These are phyloP conservation scores for Lepidium didymum DNA, from an alignment of 345 rosid genomes.

Conservation along the genomic window DNA sequence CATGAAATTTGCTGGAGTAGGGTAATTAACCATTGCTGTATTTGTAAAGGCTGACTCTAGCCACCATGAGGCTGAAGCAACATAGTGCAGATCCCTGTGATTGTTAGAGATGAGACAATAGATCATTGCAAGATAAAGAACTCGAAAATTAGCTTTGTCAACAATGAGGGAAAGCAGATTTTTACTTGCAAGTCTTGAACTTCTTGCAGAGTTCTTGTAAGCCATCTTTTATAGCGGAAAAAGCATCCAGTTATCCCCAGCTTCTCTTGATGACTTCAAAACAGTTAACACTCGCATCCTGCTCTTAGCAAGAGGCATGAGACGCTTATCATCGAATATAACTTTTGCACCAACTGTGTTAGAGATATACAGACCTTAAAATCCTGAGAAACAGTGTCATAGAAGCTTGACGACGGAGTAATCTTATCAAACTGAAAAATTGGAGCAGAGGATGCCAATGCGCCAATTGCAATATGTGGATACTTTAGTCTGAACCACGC, in stretches of 20 bases:
- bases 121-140: background rate
- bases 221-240: conserved; percentile 39
- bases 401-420: conserved; percentile 59
- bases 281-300: conserved; percentile 61
- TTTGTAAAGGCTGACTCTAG: too few relatives aligned
- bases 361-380: conserved; percentile 37
- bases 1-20: conserved; percentile 60
- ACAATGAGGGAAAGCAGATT: background rate
- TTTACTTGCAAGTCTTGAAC: conserved; percentile 58
- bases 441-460: conserved; percentile 77
- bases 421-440: conserved; percentile 59
- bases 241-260: conserved; percentile 52
- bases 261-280: conserved; percentile 59
- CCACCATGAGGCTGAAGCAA: too few relatives aligned
- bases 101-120: background rate
- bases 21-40: conserved; percentile 75
- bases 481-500: conserved; percentile 79
- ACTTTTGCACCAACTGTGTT: background rate
- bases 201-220: conserved; percentile 45
- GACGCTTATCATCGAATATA: background rate
- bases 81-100: too few relatives aligned
- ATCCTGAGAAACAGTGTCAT: conserved; percentile 60
- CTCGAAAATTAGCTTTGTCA: background rate
- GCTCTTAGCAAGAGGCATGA: background rate
- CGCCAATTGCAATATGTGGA: conserved; percentile 67